These are phyloP conservation scores for Xerocomus amazonicus DNA, from an alignment of 1,284 basidiomycete genomes.

Conservation along the genomic window DNA sequence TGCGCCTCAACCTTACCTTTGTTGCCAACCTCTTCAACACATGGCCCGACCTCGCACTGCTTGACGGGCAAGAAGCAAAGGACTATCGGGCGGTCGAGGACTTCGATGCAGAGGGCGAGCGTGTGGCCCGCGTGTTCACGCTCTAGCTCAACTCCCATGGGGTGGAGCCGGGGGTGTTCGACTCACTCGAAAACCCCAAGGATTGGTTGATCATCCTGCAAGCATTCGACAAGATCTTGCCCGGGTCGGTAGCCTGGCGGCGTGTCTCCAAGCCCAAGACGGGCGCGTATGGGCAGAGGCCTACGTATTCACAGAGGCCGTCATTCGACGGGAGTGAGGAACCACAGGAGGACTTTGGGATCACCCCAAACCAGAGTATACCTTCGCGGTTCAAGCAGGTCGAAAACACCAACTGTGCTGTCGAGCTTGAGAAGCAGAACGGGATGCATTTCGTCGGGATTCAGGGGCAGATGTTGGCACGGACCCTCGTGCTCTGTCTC, in stretches of 20 bases:
- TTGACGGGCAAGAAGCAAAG: conserved; percentile 86
- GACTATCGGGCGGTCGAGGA: conserved; percentile 88
- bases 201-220: conserved; percentile 91
- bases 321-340: conserved; percentile 40
- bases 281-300: conserved; percentile 33
- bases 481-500: conserved; percentile 90
- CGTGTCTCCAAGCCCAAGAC: conserved; percentile 90
- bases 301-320: conserved; percentile 29
- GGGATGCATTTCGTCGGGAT: conserved; percentile 97
- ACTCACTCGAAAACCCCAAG: conserved; percentile 94
- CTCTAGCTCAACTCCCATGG: conserved; percentile 97
- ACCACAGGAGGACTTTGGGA: conserved; percentile 74
- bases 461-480: conserved; percentile 91
- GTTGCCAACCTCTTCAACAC: conserved; percentile 99
- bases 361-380: conserved; percentile 75
- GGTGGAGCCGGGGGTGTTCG: conserved; percentile 94
- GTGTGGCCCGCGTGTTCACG: conserved; percentile 96
- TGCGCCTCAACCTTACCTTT: conserved; percentile 97
- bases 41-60: conserved; percentile 87
- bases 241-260: conserved; percentile 91
- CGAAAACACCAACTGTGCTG: conserved; percentile 96
- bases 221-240: conserved; percentile 94
- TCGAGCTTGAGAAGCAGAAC: conserved; percentile 89
- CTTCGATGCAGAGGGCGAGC: conserved; percentile 98
- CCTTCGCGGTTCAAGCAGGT: conserved; percentile 95